Evolutionary conservation across 352 stramenopile genomes (phyloP), one percentile per base, ranked within the genome.

Genomic region (Pythium myriotylum): DNA sequence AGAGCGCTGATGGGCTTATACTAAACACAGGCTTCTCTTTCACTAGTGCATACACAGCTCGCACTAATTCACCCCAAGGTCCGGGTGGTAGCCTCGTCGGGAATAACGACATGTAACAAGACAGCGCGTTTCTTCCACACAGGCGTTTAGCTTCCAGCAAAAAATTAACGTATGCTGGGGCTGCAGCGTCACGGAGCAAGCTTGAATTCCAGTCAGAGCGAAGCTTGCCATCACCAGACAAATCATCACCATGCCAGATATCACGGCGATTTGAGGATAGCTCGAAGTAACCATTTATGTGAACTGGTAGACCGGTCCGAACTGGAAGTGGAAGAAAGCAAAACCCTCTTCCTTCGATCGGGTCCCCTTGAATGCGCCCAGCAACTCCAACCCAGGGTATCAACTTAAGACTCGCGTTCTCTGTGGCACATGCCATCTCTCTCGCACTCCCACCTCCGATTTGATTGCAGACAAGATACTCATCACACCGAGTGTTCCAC

Each of bases 241-340:
- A 86, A 50, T 92, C 85, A 45, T 94, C 85, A 19, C 85, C 85
- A 39, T 86, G 78, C 85, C 85, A 94, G 52, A 94, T 90, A 32
- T 94, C 85, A 22, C 85, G 79, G 10, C 85, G 79, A 75, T 94
- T 94, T 6, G 85, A 94, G 8, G 85, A 92, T n/a, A 98, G 62
- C 62, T 98, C 92, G 71, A 98, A 98, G 74, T 97, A 98, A 12
- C 90, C 92, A 58, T 98, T 98, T 23, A 97, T 65, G 60, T 98
- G 92, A 24, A 98, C 86, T 12, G 89, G 86, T 14, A 97, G 67
- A 1, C 86, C 86, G 10, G 91, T 90, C 55, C 81, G 79, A 19
- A 97, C 89, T 22, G 92, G 92, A 52, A 98, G 73, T n/a, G 92
- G 92, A 16, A 98, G 69, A 49, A 98, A 98, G 63, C 91, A 97